phyloP scores from a whole-genome alignment of 2,329 filamentous ascomycete genomes.

The Apiospora kogelbergensis region DNA sequence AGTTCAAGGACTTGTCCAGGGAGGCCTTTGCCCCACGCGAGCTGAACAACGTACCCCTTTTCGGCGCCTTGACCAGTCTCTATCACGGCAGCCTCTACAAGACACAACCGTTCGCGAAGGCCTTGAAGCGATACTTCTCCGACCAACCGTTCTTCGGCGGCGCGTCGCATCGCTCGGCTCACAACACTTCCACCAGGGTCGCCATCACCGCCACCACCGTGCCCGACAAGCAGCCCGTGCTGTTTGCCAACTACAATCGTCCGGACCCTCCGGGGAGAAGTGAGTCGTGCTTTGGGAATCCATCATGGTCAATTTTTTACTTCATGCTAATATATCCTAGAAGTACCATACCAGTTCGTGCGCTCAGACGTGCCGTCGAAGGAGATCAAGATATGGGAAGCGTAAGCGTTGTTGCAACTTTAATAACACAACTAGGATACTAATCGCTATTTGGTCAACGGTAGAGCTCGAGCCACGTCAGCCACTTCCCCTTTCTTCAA shows the following conservation, averaged over 20 bases:
- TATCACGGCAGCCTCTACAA: conserved; percentile 34
- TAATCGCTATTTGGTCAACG: neutral
- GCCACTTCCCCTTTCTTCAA: conserved; percentile 32
- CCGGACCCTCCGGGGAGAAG: conserved; percentile 25
- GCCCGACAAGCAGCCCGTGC: conserved; percentile 24
- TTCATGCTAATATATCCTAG: conserved; percentile 12
- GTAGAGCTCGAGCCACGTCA: conserved; percentile 30
- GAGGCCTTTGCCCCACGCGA: conserved; percentile 29
- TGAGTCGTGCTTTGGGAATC: conserved; percentile 8
- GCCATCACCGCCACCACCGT: conserved; percentile 28
- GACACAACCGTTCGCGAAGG: conserved; percentile 27
- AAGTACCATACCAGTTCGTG: conserved; percentile 27
- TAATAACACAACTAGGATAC: neutral
- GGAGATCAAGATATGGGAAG: conserved; percentile 33
- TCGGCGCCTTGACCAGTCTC: conserved; percentile 28
- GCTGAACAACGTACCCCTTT: conserved; percentile 28
- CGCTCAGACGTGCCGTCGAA: conserved; percentile 27
- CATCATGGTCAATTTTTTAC: too few species aligned
- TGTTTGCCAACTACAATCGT: conserved; percentile 34
- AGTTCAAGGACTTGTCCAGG: conserved; percentile 30
- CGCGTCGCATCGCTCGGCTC: conserved; percentile 23
- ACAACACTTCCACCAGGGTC: conserved; percentile 26
- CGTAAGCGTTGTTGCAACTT: conserved; percentile 22
- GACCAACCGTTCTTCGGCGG: conserved; percentile 32
- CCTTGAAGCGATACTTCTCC: conserved; percentile 27